Evolutionary conservation across 2,329 filamentous ascomycete genomes (phyloP).

Genomic region (Colletotrichum scovillei): DNA sequence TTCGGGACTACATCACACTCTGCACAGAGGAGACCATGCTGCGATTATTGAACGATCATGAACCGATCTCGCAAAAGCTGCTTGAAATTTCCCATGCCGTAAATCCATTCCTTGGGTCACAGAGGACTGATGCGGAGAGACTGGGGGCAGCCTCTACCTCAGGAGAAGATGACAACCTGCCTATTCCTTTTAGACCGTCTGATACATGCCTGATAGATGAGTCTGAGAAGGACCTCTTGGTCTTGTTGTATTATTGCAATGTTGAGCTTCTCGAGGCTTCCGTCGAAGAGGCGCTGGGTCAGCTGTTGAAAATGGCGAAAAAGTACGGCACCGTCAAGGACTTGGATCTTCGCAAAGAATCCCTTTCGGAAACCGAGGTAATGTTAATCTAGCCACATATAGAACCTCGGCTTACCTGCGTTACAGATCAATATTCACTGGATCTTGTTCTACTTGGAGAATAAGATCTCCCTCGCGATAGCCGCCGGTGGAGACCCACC

Average conservation of each 20-base stretch:
- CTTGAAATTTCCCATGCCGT: constrained; percentile 28
- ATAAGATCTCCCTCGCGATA: constrained; percentile 1
- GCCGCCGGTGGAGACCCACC: neutral
- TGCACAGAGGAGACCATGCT: constrained; percentile 23
- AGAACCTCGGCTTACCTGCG: neutral
- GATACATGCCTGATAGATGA: constrained; percentile 29
- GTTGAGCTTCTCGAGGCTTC: neutral
- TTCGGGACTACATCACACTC: constrained; percentile 35
- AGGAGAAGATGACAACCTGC: neutral
- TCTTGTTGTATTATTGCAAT: constrained; percentile 36
- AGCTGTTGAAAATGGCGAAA: constrained; percentile 14
- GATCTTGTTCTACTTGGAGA: constrained; percentile 28
- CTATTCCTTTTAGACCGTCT: constrained; percentile 18
- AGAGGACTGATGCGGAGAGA: neutral
- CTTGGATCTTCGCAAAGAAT: constrained; percentile 34
- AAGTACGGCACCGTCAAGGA: constrained; percentile 34
- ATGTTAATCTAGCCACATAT: no score
- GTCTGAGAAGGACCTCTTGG: constrained; percentile 34
- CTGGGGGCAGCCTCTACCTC: neutral
- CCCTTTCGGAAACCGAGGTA: constrained; percentile 35
- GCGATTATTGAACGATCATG: constrained; percentile 9
- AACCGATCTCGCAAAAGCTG: neutral
- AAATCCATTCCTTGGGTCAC: constrained; percentile 33
- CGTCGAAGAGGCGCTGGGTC: constrained; percentile 26
- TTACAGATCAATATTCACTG: constrained; percentile 22